Evolutionary conservation across 73 alveolate species (phyloP).

Genomic region (Breviolum minutum): DNA sequence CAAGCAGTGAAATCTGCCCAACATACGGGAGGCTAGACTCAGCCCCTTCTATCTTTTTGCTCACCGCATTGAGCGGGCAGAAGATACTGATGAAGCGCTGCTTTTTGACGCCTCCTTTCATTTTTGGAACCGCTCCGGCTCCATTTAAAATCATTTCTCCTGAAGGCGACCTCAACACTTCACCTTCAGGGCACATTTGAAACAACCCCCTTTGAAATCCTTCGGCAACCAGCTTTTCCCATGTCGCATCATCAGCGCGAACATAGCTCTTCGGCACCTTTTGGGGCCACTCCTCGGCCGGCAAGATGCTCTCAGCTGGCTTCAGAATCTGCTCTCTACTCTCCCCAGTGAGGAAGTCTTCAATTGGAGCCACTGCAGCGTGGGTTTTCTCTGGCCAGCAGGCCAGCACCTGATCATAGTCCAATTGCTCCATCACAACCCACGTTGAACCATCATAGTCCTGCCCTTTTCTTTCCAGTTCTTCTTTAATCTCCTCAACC

Average conservation of each 20-base stretch:
- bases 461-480: background rate
- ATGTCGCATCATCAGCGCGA: background rate
- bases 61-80: conserved; percentile 6
- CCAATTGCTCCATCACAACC: background rate
- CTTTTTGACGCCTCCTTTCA: background rate
- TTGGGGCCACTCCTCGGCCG: background rate
- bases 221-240: background rate
- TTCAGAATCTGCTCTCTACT: no score
- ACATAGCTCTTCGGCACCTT: background rate
- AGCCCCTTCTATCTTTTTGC: background rate
- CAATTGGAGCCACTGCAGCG: background rate
- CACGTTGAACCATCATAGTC: background rate
- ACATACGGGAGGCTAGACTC: background rate
- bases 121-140: background rate
- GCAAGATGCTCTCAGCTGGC: background rate
- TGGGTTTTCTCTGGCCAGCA: background rate
- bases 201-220: background rate
- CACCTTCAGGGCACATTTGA: background rate
- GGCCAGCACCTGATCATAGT: background rate
- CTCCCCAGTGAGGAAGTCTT: background rate
- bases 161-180: background rate
- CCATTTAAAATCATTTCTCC: background rate
- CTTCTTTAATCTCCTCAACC: background rate
- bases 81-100: conserved; percentile 19
- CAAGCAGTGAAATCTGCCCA: background rate